Percentiles rank a stretch among this genome's conserved stretches.
Conservation (phyloP, 2,329 filamentous ascomycete genomes). For the Colletotrichum truncatum region DNA sequence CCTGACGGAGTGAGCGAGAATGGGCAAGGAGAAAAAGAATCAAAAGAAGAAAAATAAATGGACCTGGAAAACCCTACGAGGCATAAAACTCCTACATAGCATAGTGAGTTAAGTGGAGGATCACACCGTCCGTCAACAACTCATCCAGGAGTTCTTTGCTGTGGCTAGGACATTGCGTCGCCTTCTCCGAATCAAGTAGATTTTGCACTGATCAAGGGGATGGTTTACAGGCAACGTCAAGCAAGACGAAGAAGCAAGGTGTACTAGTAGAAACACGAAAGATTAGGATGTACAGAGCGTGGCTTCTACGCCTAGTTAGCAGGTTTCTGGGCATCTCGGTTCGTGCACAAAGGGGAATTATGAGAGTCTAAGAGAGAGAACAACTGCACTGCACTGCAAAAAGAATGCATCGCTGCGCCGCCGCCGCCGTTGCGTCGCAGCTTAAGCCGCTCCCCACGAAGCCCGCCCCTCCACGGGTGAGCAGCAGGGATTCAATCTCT, state of each 20-base stretch:
- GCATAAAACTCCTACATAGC: not conserved
- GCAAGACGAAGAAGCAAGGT: not conserved
- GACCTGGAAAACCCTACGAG: not conserved
- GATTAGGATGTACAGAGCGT: not conserved
- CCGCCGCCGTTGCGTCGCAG: not conserved
- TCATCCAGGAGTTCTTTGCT: not conserved
- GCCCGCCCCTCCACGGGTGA: constrained; percentile 20
- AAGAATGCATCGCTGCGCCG: not conserved
- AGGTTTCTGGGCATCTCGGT: not conserved
- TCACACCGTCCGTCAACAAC: constrained; percentile 1
- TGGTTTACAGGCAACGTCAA: not conserved
- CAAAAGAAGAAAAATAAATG: not conserved
- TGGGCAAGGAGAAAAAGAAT: not conserved
- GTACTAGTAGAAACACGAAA: not conserved
- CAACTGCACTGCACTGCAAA: not conserved
- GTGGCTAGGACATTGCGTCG: constrained; percentile 9
- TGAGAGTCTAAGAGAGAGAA: not conserved
- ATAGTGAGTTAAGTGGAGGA: constrained; percentile 7
- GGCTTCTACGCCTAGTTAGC: not conserved
- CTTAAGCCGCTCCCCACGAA: constrained; percentile 13
- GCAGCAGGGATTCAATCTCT: constrained; percentile 18
- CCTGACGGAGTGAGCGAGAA: not conserved
- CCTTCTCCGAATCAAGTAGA: not conserved
- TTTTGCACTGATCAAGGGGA: not conserved
- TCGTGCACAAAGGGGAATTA: not conserved